Evolutionary conservation across 169 alveolate species (phyloP).

Genomic region (Eimeria praecox): DNA sequence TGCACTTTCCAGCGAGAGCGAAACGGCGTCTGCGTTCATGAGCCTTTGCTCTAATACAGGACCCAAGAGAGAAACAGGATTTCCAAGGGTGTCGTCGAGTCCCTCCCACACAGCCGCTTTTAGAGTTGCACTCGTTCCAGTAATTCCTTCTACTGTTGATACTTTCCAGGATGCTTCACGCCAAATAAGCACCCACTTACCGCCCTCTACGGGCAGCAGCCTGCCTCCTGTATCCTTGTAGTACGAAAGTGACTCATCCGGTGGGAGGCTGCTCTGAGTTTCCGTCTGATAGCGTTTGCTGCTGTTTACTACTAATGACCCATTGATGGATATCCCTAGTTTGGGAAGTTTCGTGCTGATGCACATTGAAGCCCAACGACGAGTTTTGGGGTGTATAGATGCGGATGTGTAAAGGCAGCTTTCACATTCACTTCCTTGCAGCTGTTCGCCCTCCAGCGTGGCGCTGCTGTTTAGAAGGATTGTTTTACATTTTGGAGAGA

Average conservation of each 20-base stretch:
- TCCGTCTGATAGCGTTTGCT: neutral
- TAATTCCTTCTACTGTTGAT: slow-evolving; percentile 26
- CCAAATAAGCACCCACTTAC: slow-evolving; percentile 59
- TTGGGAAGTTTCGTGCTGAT: slow-evolving; percentile 24
- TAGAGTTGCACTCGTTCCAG: slow-evolving; percentile 13
- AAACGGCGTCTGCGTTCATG: slow-evolving; percentile 52
- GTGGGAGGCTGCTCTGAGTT: neutral
- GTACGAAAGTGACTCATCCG: slow-evolving; percentile 48
- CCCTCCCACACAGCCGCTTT: slow-evolving; percentile 66
- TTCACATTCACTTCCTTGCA: slow-evolving; percentile 7
- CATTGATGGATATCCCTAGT: slow-evolving; percentile 42
- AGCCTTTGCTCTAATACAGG: slow-evolving; percentile 31
- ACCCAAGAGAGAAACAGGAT: slow-evolving; percentile 45
- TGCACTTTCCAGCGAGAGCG: slow-evolving; percentile 56
- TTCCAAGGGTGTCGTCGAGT: neutral
- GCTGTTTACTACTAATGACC: slow-evolving; percentile 31
- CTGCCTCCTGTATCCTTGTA: slow-evolving; percentile 60
- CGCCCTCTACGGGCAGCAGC: slow-evolving; percentile 40
- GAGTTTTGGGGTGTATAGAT: slow-evolving; percentile 20
- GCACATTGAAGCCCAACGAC: slow-evolving; percentile 43
- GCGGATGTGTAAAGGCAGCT: slow-evolving; percentile 52
- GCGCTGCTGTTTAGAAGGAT: slow-evolving; percentile 33
- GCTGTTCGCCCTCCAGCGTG: neutral
- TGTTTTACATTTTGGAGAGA: slow-evolving; percentile 41
- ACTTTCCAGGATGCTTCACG: slow-evolving; percentile 22